These are phyloP conservation scores for Thelonectria rubi DNA, from an alignment of 2,329 filamentous ascomycete species.

Conservation along the genomic window DNA sequence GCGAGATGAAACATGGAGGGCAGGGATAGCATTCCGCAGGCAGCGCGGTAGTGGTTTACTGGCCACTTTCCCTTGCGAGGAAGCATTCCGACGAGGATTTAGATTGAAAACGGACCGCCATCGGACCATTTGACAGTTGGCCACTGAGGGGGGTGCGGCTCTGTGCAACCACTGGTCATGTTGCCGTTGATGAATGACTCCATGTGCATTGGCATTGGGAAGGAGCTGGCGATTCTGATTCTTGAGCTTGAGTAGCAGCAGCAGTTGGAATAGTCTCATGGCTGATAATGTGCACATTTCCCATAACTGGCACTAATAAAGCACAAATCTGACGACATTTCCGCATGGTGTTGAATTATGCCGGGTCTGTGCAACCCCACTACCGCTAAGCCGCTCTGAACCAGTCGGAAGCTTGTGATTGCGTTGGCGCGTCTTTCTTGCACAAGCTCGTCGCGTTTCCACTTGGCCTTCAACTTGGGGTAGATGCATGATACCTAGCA, in stretches of 20 bases:
- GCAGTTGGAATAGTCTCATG: not conserved
- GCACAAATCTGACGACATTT: no score
- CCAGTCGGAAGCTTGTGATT: not conserved
- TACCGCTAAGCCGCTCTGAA: not conserved
- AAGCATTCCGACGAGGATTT: no score
- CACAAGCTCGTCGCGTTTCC: constrained; percentile 24
- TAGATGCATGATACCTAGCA: not conserved
- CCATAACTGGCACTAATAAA: no score
- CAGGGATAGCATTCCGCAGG: not conserved
- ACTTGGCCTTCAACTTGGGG: constrained; percentile 15
- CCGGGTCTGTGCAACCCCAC: constrained; percentile 24
- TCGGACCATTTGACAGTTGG: not conserved
- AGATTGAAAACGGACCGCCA: no score
- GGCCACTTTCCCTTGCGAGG: no score
- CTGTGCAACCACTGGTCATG: not conserved
- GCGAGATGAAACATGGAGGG: not conserved
- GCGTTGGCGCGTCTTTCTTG: constrained; percentile 18
- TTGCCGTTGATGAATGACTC: no score
- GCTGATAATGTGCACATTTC: no score
- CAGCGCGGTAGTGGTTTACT: no score
- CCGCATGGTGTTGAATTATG: not conserved
- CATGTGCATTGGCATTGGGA: no score
- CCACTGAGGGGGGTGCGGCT: not conserved
- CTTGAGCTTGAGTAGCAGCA: not conserved
- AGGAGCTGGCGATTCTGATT: no score